Evolutionary conservation across 352 stramenopile species (phyloP).

Genomic region (Phytophthora foliorum): DNA sequence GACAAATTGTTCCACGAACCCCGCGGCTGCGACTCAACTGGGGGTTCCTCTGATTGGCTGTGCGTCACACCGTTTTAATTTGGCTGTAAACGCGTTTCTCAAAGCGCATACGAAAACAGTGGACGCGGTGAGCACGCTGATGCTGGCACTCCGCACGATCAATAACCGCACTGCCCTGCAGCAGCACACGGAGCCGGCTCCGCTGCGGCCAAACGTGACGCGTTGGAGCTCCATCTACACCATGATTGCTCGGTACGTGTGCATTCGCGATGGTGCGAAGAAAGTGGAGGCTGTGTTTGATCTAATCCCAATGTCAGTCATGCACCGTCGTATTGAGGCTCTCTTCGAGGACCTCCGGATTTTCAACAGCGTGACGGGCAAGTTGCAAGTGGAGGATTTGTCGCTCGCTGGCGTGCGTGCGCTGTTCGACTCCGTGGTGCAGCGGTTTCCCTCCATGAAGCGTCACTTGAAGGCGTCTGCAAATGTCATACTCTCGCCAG

Average conservation of each 20-base stretch:
- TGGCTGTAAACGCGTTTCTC: conserved; percentile 12
- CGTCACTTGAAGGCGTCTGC: neutral
- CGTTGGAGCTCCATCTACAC: conserved; percentile 8
- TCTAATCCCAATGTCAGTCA: conserved; percentile 6
- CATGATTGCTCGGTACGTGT: conserved; percentile 9
- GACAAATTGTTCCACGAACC: conserved; percentile 8
- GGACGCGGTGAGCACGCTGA: conserved; percentile 5
- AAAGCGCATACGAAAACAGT: neutral
- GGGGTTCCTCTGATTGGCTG: conserved; percentile 13
- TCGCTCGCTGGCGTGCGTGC: conserved; percentile 1
- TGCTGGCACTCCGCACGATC: neutral
- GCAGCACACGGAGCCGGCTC: neutral
- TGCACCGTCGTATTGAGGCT: conserved; percentile 10
- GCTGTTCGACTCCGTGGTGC: conserved; percentile 8
- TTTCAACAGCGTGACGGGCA: conserved; percentile 16
- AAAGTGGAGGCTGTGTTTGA: conserved; percentile 8
- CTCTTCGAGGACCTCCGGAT: conserved; percentile 5
- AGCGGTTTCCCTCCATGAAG: neutral
- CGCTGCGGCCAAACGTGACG: neutral
- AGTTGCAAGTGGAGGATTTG: conserved; percentile 1
- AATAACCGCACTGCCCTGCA: conserved; percentile 1
- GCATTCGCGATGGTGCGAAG: conserved; percentile 14
- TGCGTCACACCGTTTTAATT: conserved; percentile 3
- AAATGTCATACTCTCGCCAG: conserved; percentile 2
- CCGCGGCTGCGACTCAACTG: neutral